These are phyloP conservation scores for Neoascochyta sp. DNA, from an alignment of 2,329 filamentous ascomycete species.

Conservation along the genomic window DNA sequence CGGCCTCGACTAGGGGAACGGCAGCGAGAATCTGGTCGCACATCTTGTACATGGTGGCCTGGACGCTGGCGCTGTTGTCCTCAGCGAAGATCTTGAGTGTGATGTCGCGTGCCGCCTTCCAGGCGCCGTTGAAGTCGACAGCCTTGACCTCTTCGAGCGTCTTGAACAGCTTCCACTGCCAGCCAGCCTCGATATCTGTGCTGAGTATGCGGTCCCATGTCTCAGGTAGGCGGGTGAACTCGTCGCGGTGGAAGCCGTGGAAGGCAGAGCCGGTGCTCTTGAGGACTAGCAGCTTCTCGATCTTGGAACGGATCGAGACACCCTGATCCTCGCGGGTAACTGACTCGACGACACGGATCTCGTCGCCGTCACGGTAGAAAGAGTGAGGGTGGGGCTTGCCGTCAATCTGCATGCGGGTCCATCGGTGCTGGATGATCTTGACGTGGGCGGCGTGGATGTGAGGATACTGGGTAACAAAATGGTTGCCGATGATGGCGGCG, in stretches of 20 bases:
- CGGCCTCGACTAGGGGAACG: slow-evolving; percentile 66
- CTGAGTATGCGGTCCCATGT: slow-evolving; percentile 94
- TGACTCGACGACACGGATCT: slow-evolving; percentile 80
- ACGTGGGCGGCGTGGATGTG: slow-evolving; percentile 86
- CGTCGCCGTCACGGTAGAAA: slow-evolving; percentile 84
- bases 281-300: slow-evolving; percentile 79
- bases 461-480: slow-evolving; percentile 82
- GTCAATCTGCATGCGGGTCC: slow-evolving; percentile 83
- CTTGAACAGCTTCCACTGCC: slow-evolving; percentile 76
- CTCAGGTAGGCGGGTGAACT: slow-evolving; percentile 86
- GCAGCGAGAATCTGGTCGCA: slow-evolving; percentile 75
- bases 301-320: slow-evolving; percentile 71
- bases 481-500: slow-evolving; percentile 75
- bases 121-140: slow-evolving; percentile 73
- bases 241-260: slow-evolving; percentile 88
- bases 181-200: slow-evolving; percentile 83
- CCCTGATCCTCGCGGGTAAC: slow-evolving; percentile 63
- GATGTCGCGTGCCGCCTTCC: slow-evolving; percentile 71
- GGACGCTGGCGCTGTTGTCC: slow-evolving; percentile 88
- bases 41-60: slow-evolving; percentile 99
- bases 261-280: slow-evolving; percentile 97
- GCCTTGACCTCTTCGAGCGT: slow-evolving; percentile 64
- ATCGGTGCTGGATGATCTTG: slow-evolving; percentile 78
- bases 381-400: slow-evolving; percentile 92
- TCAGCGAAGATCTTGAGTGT: slow-evolving; percentile 89